phyloP scores from a whole-genome alignment of 805 yeast species.

The Metschnikowia continentalis region DNA sequence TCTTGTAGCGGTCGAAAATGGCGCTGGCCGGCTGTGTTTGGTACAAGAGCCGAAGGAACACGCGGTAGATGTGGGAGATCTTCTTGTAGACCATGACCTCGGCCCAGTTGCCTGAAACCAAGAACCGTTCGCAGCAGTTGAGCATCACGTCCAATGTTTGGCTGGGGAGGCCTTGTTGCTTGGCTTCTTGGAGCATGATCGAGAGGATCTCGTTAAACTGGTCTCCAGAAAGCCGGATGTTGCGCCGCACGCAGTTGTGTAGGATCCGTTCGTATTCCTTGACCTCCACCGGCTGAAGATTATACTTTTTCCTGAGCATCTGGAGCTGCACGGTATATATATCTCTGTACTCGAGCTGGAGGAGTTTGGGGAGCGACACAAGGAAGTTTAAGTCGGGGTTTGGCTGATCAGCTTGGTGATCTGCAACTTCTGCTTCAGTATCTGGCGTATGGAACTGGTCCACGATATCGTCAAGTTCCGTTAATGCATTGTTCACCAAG shows the following conservation, averaged over 20 bases:
- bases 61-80: constrained; percentile 25
- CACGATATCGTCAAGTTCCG: constrained; percentile 20
- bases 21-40: constrained; percentile 13
- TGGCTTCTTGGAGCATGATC: constrained; percentile 3
- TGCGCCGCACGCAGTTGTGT: constrained; percentile 3
- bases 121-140: constrained; percentile 25
- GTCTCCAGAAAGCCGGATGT: constrained; percentile 19
- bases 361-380: constrained; percentile 16
- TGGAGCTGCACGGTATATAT: constrained; percentile 18
- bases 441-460: constrained; percentile 3
- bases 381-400: too few species aligned
- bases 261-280: constrained; percentile 6
- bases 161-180: not conserved
- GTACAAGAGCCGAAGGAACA: constrained; percentile 21
- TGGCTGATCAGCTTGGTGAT: not conserved
- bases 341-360: constrained; percentile 18
- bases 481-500: constrained; percentile 24
- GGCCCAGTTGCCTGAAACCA: constrained; percentile 30
- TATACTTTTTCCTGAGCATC: constrained; percentile 1
- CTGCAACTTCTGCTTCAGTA: not conserved
- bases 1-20: constrained; percentile 15
- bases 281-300: not conserved
- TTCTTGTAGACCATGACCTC: constrained; percentile 21
- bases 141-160: constrained; percentile 16
- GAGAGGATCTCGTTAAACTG: constrained; percentile 18